phyloP scores from a whole-genome alignment of 1,284 basidiomycete species.

The Serendipita sp. region DNA sequence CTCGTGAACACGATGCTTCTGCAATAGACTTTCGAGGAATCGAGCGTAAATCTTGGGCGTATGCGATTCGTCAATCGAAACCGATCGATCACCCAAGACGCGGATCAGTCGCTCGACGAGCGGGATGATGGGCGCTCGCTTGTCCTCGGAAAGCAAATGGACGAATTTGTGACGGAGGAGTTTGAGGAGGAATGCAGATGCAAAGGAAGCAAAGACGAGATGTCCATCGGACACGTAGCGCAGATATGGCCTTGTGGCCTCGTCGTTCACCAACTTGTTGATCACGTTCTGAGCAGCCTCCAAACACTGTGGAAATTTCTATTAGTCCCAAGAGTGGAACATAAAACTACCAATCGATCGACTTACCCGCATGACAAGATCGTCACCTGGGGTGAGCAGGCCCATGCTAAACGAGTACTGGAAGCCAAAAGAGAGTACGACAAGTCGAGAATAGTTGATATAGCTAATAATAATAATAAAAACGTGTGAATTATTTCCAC shows the following conservation, averaged over 20 bases:
- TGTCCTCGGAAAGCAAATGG: slow-evolving; percentile 36
- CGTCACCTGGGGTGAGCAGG: slow-evolving; percentile 36
- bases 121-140: slow-evolving; percentile 43
- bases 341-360: not conserved
- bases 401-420: slow-evolving; percentile 55
- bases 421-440: slow-evolving; percentile 60
- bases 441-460: slow-evolving; percentile 41
- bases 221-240: slow-evolving; percentile 72
- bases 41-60: slow-evolving; percentile 60
- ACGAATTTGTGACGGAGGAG: slow-evolving; percentile 60
- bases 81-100: slow-evolving; percentile 46
- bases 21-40: slow-evolving; percentile 52
- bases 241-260: slow-evolving; percentile 46
- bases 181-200: slow-evolving; percentile 68
- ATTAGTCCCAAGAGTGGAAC: not conserved
- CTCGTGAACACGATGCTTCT: slow-evolving; percentile 1
- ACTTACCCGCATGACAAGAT: slow-evolving; percentile 52
- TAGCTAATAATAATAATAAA: not conserved
- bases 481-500: not conserved
- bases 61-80: slow-evolving; percentile 60
- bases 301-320: slow-evolving; percentile 30
- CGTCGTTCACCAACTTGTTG: slow-evolving; percentile 43
- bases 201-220: slow-evolving; percentile 73
- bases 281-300: slow-evolving; percentile 50
- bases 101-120: slow-evolving; percentile 52